Base-by-base conservation (phyloP, 2,329 filamentous ascomycete genomes). In the Emergomyces orientalis region DNA sequence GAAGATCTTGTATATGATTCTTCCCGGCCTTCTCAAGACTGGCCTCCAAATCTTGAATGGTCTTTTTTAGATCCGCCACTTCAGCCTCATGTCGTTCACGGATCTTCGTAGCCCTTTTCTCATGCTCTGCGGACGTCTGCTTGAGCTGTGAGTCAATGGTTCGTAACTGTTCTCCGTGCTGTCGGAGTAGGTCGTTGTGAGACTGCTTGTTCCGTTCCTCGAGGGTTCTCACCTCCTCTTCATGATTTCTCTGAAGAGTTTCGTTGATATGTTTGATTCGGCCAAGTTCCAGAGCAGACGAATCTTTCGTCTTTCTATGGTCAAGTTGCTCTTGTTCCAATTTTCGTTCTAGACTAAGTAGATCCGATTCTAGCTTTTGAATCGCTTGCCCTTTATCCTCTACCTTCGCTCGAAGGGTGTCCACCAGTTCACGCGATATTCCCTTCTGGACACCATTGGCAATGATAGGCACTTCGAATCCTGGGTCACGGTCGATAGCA, bases 371-470 rank as follows among this genome's bases (percentile, higher is more conserved):
- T 37, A 84, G 72, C 52, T 82, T 82, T 64, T 85, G 80, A 37
- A 87, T 76, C 1, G 78, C 78, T 65, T 84, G 79, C 27, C 86
- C 86, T 66, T 88, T 90, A 64, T 93, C 87, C 64, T 89, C 86
- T 0, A 96, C 75, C 71, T 97, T 88, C 4, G 82, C 81, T 59
- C 90, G 86, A 39, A 99, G 79, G 0, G 88, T 88, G 73, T 99
- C 94, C 3, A 99, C 89, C 45, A 97, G 79, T 70, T 97, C 91
- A 49, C 93, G 85, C n/a, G 95, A 96, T 45, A 99, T 89, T 3
- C 93, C 93, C 70, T 93, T 92, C 68, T 94, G 87, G 13, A 92
- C 79, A 0, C 89, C 90, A 71, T 92, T 91, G 52, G 87, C 82
- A 63, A 91, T 81, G 13, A 94, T 84, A 0, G 91, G 88, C 32